Evolutionary conservation across 371 early-diverging fungal species (phyloP).

Genomic region (Umbelopsis sp.): DNA sequence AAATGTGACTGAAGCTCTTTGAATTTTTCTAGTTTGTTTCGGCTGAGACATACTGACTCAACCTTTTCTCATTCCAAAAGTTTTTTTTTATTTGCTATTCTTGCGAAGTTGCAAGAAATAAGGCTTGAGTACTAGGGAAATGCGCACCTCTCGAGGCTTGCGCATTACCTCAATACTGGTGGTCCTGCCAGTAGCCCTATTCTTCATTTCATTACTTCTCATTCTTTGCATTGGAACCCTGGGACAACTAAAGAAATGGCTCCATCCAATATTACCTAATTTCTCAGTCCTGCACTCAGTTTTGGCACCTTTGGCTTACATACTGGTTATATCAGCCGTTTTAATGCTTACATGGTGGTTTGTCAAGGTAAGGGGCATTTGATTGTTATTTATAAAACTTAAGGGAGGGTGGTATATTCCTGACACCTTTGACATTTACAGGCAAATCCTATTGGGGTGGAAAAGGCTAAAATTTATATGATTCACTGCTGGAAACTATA

Average conservation of each 20-base stretch:
- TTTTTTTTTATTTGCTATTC: neutral
- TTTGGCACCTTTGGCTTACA: slow-evolving; percentile 18
- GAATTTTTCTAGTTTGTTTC: too few relatives aligned
- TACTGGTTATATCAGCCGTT: slow-evolving; percentile 7
- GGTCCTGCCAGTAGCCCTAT: slow-evolving; percentile 12
- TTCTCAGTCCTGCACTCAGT: slow-evolving; percentile 3
- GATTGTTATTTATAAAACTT: neutral
- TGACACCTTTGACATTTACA: neutral
- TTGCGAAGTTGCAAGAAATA: slow-evolving; percentile 14
- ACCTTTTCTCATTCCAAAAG: too few relatives aligned
- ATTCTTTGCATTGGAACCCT: slow-evolving; percentile 13
- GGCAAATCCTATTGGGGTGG: neutral
- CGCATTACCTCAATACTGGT: slow-evolving; percentile 20
- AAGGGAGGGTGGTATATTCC: neutral
- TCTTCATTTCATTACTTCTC: slow-evolving; percentile 13
- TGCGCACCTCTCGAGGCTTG: slow-evolving; percentile 16
- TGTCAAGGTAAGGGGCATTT: neutral
- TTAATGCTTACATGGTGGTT: neutral
- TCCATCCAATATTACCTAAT: slow-evolving; percentile 6
- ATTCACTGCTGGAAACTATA: neutral
- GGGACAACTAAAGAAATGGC: slow-evolving; percentile 14
- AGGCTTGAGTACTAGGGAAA: slow-evolving; percentile 7
- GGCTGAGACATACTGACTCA: too few relatives aligned
- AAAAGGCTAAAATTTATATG: neutral
- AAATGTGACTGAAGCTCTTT: too few relatives aligned